Conservation (phyloP, 1,284 basidiomycete genomes). For the Acaromyces ingoldii region DNA sequence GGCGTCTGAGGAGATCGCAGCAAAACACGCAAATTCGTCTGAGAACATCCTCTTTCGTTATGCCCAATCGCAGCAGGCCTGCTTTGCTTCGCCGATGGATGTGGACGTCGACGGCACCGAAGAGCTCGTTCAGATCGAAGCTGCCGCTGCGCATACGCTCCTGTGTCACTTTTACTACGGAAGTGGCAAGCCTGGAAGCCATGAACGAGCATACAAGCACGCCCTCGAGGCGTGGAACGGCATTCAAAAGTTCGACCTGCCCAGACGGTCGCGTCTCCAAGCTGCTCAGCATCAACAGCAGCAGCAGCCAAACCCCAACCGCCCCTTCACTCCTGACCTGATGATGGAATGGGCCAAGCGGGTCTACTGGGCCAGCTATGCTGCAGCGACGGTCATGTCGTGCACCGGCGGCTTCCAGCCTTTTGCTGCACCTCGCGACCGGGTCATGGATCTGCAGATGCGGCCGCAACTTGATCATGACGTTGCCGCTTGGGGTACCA, state of each 20-base stretch:
- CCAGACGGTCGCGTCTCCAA: no score
- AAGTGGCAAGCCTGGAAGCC: slow-evolving; percentile 14
- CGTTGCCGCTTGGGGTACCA: slow-evolving; percentile 31
- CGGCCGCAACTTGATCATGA: slow-evolving; percentile 26
- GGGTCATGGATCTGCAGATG: slow-evolving; percentile 28
- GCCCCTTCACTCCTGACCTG: slow-evolving; percentile 30
- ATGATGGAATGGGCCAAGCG: slow-evolving; percentile 40
- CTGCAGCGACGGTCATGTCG: slow-evolving; percentile 36
- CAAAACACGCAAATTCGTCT: slow-evolving; percentile 33
- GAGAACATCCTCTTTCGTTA: slow-evolving; percentile 30
- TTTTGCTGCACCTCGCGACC: slow-evolving; percentile 21
- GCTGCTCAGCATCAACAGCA: slow-evolving; percentile 1
- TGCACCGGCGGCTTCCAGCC: slow-evolving; percentile 39
- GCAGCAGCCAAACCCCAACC: slow-evolving; percentile 10
- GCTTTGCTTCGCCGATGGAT: slow-evolving; percentile 14
- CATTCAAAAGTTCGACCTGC: slow-evolving; percentile 24
- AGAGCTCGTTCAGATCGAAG: slow-evolving; percentile 36
- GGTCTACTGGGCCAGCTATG: slow-evolving; percentile 33
- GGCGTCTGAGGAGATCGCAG: slow-evolving; percentile 31
- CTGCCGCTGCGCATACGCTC: slow-evolving; percentile 34
- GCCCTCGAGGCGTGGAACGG: slow-evolving; percentile 36
- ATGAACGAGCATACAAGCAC: slow-evolving; percentile 27
- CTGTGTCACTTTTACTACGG: slow-evolving; percentile 41
- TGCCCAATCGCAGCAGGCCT: slow-evolving; percentile 8
- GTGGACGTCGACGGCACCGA: slow-evolving; percentile 13